phyloP scores from a whole-genome alignment of 2,329 filamentous ascomycete genomes.

The Sclerotinia minor region DNA sequence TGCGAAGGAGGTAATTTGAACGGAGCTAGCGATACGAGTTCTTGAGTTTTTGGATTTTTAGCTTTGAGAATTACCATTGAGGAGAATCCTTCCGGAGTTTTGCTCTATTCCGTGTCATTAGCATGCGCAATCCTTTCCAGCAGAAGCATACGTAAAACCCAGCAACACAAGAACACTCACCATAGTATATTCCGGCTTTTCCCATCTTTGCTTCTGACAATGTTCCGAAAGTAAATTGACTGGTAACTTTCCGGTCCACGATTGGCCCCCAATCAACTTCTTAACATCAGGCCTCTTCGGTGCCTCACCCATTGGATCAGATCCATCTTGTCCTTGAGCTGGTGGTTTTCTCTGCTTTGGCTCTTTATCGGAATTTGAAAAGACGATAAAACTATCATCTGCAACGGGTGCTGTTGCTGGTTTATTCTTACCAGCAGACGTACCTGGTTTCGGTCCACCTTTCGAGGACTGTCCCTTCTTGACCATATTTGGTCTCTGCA shows the following conservation, averaged over 20 bases:
- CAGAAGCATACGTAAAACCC: neutral
- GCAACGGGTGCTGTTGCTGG: slow-evolving; percentile 36
- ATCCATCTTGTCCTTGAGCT: slow-evolving; percentile 33
- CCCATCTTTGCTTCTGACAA: slow-evolving; percentile 95
- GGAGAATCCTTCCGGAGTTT: slow-evolving; percentile 71
- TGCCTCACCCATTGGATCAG: slow-evolving; percentile 38
- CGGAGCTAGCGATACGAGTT: slow-evolving; percentile 71
- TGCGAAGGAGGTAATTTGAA: slow-evolving; percentile 78
- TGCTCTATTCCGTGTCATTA: slow-evolving; percentile 48
- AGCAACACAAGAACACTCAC: slow-evolving; percentile 45
- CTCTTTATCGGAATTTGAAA: slow-evolving; percentile 59
- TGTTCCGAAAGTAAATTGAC: slow-evolving; percentile 92
- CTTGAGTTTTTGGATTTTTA: slow-evolving; percentile 78
- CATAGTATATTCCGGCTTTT: slow-evolving; percentile 87
- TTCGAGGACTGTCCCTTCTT: slow-evolving; percentile 42
- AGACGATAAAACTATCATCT: slow-evolving; percentile 57
- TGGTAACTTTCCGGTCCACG: slow-evolving; percentile 96
- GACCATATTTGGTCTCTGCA: slow-evolving; percentile 39
- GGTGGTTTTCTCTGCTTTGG: slow-evolving; percentile 40
- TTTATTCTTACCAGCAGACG: slow-evolving; percentile 37
- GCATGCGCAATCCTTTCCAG: neutral
- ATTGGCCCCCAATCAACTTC: slow-evolving; percentile 88
- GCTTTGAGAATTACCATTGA: slow-evolving; percentile 78
- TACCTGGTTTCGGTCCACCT: slow-evolving; percentile 40
- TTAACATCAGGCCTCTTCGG: slow-evolving; percentile 59